These are phyloP conservation scores for Metschnikowia kunwiensis DNA, from an alignment of 805 yeast species.

Conservation along the genomic window DNA sequence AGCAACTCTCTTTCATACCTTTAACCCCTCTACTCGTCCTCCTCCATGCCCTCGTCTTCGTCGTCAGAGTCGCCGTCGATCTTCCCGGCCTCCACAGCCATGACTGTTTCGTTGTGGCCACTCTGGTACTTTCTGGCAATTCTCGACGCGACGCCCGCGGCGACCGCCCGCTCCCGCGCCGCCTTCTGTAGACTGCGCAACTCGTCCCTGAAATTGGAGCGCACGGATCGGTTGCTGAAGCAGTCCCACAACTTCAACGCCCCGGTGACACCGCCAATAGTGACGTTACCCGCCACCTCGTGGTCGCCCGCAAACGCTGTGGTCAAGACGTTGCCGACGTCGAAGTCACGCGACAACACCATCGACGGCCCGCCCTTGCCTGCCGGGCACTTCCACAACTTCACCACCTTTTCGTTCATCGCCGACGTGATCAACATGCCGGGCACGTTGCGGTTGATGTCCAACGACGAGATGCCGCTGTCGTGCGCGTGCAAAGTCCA, in stretches of 20 bases:
- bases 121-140: conserved; percentile 68
- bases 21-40: conserved; percentile 9
- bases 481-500: conserved; percentile 99
- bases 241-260: conserved; percentile 91
- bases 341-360: conserved; percentile 88
- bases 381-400: conserved; percentile 77
- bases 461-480: conserved; percentile 82
- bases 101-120: conserved; percentile 49
- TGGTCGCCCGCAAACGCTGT: conserved; percentile 81
- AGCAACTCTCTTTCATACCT: no score
- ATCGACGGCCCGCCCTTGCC: conserved; percentile 64
- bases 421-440: conserved; percentile 85
- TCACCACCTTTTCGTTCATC: conserved; percentile 82
- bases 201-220: conserved; percentile 62
- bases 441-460: conserved; percentile 60
- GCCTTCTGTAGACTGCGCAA: conserved; percentile 49
- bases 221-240: conserved; percentile 75
- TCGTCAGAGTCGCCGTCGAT: conserved; percentile 55
- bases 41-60: conserved; percentile 44
- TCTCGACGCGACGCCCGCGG: conserved; percentile 62
- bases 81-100: conserved; percentile 62
- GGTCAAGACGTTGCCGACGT: conserved; percentile 87
- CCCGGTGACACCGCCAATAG: conserved; percentile 83
- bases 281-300: conserved; percentile 80
- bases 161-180: conserved; percentile 58